Evolutionary conservation across 2,329 filamentous ascomycete species (phyloP), one percentile per base, ranked within the genome.

Genomic region (Aspergillus clavatus): DNA sequence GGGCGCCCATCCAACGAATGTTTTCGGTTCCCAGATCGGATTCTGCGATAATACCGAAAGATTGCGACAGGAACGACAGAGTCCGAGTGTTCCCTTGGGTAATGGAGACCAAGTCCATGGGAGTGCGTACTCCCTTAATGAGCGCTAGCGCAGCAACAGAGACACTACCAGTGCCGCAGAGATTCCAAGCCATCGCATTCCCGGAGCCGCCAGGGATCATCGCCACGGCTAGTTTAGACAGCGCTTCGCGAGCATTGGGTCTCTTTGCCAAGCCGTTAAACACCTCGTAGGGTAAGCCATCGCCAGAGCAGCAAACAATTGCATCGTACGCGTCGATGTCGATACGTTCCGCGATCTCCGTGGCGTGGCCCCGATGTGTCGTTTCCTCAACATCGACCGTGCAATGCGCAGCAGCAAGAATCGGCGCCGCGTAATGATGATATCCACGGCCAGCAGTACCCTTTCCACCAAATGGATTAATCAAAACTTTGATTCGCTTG

Each of bases 121-220:
- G 83, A 8, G 84, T 93, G n/a, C 83, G 78, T 11, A 91, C 71
- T 8, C 89, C 91, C 66, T 98, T 98, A 59, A 96, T 80, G 38
- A 96, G 83, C 19, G 82, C 84, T 49, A 97, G 72, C 1, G 91
- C 88, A 0, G 90, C 89, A 37, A 87, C 66, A 48, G 82, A 86
- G 7, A 86, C 79, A 52, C 80, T 82, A 52, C 84, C 79, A 0
- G 89, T 90, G 4, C 91, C 93, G 54, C 88, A 89, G 38, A 94
- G 71, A 65, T 96, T 97, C 72, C 86, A 84, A 51, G 87, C 87
- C 82, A 97, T 86, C 18, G 88, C 93, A 66, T 98, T 98, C 5
- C 93, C 93, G 40, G 87, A 93, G 11, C 93, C 93, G 61, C 90
- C 95, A 1, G 93, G 93, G 27, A 98, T 77, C 61, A 95, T 88